Evolutionary conservation across 345 rosid species (phyloP).

Genomic region (sweet orange (Citrus sinensis)): DNA sequence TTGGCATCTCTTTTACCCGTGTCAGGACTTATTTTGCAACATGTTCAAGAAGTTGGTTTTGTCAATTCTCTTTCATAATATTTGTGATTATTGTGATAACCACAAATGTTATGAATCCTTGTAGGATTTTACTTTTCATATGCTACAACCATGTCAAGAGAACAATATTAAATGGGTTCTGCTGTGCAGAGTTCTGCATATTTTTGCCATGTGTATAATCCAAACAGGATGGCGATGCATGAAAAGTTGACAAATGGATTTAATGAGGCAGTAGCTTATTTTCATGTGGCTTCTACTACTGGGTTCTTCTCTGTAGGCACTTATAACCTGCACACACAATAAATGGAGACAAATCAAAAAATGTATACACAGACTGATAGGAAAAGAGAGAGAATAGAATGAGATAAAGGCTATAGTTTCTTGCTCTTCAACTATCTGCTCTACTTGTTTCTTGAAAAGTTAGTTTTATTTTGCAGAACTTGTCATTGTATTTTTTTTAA

Average conservation of each 20-base stretch:
- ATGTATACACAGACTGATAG: not conserved
- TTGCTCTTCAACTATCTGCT: not conserved
- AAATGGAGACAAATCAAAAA: not conserved
- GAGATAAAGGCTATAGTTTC: not conserved
- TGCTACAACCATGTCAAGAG: not conserved
- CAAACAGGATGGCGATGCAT: not conserved
- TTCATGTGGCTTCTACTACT: not conserved
- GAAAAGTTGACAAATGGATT: not conserved
- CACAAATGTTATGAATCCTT: not conserved
- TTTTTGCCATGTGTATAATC: not conserved
- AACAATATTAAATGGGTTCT: not conserved
- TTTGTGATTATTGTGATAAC: not conserved
- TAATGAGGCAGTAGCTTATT: not conserved
- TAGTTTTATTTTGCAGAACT: not conserved
- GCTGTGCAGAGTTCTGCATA: conserved; percentile 1
- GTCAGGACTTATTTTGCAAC: not conserved
- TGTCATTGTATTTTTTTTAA: conserved; percentile 20
- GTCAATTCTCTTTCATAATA: not conserved
- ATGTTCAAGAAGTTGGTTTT: not conserved
- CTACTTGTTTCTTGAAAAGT: not conserved
- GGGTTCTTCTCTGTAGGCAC: not conserved
- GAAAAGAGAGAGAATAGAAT: not conserved
- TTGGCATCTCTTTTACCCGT: not conserved
- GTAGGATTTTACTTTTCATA: not conserved
- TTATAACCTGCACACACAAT: not conserved